Base-by-base conservation (phyloP, 768 basidiomycete species). In the Lactarius vividus region DNA sequence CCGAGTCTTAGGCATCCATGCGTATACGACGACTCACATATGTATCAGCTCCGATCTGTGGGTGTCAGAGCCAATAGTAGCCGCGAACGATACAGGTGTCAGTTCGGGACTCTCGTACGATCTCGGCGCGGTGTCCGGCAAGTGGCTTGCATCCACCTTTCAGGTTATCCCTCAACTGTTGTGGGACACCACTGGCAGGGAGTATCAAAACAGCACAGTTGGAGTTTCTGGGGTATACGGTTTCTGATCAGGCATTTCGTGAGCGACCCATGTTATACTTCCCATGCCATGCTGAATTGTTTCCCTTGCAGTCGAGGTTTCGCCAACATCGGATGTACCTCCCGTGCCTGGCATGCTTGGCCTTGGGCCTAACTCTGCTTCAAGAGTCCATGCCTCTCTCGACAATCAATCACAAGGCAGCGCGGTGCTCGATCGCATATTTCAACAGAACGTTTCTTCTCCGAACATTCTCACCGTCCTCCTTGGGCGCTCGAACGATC, bases 391-490 rank as follows among this genome's bases (percentile, higher is more conserved):
- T 39, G 55, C 42, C 1, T 31, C 46, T 46, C 35, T 57, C 46
- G 28, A 74, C 23, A 66, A 71, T 44, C 69, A 59, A 40, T 28
- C 70, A 1, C 61, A 61, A 16, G 76, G 76, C 49, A 69, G 74
- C 63, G 59, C 74, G 16, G 68, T 71, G 3, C 69, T 78, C 44
- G 74, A 77, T 68, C 67, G 71, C 28, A 76, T 78, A 40, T 78
- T 78, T 70, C 64, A 61, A 20, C 69, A 72, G 40, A 74, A 76
- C 59, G 69, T 69, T 13, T 71, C 73, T 16, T 66, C 75, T 54
- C 74, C 75, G 7, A 77, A 73, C 69, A 73, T 67, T 67, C 67
- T 77, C 56, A 72, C 77, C 6, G 70, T 77, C 57, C 66, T 75
- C 26, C 73, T 76, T 53, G 72, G 72, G 4, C 74, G 75, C 7